Evolutionary conservation across 208 protist species (phyloP), one percentile per base, ranked within the genome.

Genomic region (Acanthamoeba sp.): DNA sequence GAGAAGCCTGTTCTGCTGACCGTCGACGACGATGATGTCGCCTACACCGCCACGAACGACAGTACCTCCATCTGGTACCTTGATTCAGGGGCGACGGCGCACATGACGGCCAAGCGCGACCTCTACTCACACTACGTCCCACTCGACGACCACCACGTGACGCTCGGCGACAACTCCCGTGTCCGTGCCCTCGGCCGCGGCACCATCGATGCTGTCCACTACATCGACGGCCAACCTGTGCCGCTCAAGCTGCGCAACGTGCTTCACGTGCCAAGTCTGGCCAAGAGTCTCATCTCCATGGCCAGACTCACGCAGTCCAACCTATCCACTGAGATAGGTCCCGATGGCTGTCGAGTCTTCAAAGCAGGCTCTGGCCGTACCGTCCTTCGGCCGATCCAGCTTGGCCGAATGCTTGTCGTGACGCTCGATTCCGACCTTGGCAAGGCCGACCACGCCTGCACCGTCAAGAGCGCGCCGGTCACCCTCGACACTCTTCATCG

Each of bases 41-140:
- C 62, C 62, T 34, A 36, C 62, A 71, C 62, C 62, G 62, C 62
- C 29, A 71, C 62, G 62, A 71, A 71, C 62, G 22, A 71, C 62
- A 71, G 62, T 71, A 71, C 62, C 69, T 48, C 69, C n/a, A n/a
- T n/a, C n/a, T n/a, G n/a, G n/a, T n/a, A n/a, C n/a, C n/a, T n/a
- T n/a, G n/a, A n/a, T n/a, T 88, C 80, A n/a, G 80, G 80, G 40
- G 80, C 80, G 40, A 88, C 80, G 18, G 7, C 40, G 9, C 80
- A 88, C 80, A 88, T 88, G 80, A 59, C 80, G 14, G 40, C 48
- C 20, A 52, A 59, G 22, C 38, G 45, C 24, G 40, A 52, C 27
- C 45, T 52, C 42, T 62, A 59, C 80, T 62, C 36, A 7, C 18
- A 38, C 34, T 88, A 64, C 45, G 48, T 62, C 45, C 80, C 80